These are phyloP conservation scores for Dactylorhiza incarnata DNA, from an alignment of 106 monocot species.

Conservation along the genomic window DNA sequence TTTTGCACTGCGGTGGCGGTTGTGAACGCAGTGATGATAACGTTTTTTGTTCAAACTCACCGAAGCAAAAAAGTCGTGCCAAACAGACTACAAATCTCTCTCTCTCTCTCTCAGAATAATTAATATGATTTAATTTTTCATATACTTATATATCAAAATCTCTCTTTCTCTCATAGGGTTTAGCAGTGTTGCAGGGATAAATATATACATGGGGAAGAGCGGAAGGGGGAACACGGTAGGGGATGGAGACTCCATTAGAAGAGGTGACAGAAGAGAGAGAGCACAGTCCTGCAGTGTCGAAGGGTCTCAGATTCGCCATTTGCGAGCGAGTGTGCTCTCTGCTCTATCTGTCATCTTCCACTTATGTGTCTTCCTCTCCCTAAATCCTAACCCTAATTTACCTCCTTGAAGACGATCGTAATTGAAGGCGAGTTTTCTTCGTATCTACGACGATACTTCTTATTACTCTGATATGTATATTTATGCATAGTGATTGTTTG, in stretches of 20 bases:
- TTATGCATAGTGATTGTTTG: too few species aligned
- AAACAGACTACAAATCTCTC: background rate
- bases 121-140: background rate
- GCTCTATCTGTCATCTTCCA: background rate
- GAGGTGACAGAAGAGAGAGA: background rate
- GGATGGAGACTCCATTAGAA: background rate
- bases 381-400: too few species aligned
- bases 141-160: background rate
- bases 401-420: too few species aligned
- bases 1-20: too few species aligned
- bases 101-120: background rate
- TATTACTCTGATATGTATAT: too few species aligned
- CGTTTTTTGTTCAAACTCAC: background rate
- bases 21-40: background rate
- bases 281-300: background rate
- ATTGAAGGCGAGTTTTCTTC: too few species aligned
- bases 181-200: background rate
- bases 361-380: too few species aligned
- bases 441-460: too few species aligned
- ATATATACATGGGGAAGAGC: too few species aligned
- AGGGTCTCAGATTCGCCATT: background rate
- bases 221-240: background rate
- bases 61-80: background rate
- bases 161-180: background rate
- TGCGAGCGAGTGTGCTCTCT: background rate